These are phyloP conservation scores for Alternaria longipes DNA, from an alignment of 2,329 filamentous ascomycete species.

Conservation along the genomic window DNA sequence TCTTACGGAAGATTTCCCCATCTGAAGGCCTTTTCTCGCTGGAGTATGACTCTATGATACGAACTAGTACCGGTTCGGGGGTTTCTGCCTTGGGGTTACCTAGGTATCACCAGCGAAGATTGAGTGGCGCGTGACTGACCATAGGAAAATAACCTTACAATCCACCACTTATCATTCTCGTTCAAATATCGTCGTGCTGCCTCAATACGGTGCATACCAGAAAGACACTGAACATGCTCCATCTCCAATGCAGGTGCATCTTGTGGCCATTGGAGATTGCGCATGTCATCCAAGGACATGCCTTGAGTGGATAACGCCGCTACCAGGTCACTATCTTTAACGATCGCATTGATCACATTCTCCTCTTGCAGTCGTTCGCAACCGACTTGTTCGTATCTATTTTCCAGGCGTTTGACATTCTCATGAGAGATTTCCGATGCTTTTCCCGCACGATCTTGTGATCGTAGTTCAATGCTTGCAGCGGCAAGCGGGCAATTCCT, in stretches of 20 bases:
- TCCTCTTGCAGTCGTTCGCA: slow-evolving; percentile 25
- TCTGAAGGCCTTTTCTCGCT: slow-evolving; percentile 29
- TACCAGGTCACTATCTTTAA: slow-evolving; percentile 19
- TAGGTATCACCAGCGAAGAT: not conserved
- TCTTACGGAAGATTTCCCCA: slow-evolving; percentile 32
- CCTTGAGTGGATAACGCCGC: slow-evolving; percentile 11
- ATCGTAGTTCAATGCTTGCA: no score
- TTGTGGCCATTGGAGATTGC: slow-evolving; percentile 13
- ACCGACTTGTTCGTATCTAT: slow-evolving; percentile 13
- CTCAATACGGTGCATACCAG: slow-evolving; percentile 25
- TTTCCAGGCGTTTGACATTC: slow-evolving; percentile 11
- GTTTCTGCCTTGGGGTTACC: slow-evolving; percentile 14
- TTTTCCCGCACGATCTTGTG: no score
- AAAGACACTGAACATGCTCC: slow-evolving; percentile 25
- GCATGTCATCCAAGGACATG: slow-evolving; percentile 12
- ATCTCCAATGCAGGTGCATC: slow-evolving; percentile 23
- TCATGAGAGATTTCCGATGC: slow-evolving; percentile 7
- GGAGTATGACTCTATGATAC: slow-evolving; percentile 22
- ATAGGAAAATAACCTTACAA: slow-evolving; percentile 28
- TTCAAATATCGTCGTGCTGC: slow-evolving; percentile 26
- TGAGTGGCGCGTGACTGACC: slow-evolving; percentile 9
- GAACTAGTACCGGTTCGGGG: slow-evolving; percentile 11
- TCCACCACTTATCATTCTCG: slow-evolving; percentile 34
- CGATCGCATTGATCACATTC: slow-evolving; percentile 30
- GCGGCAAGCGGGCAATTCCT: no score